Conservation (phyloP, 108 stramenopile species). For the Thalassiosira profunda region DNA sequence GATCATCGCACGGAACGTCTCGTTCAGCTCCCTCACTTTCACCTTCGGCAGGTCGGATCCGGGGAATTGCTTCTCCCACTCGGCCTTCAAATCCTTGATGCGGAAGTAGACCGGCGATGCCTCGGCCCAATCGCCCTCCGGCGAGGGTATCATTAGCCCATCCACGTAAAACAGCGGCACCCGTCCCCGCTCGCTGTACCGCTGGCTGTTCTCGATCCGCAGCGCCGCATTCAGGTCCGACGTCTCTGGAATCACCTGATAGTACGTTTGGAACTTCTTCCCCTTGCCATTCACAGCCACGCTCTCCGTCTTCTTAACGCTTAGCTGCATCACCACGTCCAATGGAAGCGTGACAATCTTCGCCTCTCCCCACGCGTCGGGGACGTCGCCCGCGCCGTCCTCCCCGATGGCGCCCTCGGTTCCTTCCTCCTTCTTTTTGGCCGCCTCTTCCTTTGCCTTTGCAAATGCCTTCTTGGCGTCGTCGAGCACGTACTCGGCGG, state of each 20-base stretch:
- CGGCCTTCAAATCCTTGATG: conserved; percentile 59
- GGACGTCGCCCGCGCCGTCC: conserved; percentile 38
- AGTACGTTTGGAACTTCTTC: conserved; percentile 54
- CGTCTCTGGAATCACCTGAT: conserved; percentile 69
- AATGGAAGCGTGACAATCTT: conserved; percentile 74
- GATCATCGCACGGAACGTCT: conserved; percentile 64
- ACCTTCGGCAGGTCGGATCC: conserved; percentile 39
- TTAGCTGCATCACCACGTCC: conserved; percentile 70
- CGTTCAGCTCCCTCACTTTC: conserved; percentile 75
- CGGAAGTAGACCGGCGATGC: conserved; percentile 69
- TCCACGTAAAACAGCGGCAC: conserved; percentile 84
- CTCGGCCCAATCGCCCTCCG: conserved; percentile 4
- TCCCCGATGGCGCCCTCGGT: conserved; percentile 5
- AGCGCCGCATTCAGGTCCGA: conserved; percentile 75
- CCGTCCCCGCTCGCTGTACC: conserved; percentile 67
- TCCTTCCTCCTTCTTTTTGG: conserved; percentile 14
- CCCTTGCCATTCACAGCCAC: conserved; percentile 37
- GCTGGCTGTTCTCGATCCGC: conserved; percentile 41
- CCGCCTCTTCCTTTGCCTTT: conserved; percentile 41
- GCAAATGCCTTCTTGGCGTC: conserved; percentile 48
- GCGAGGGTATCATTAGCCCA: conserved; percentile 48
- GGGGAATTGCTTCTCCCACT: conserved; percentile 55
- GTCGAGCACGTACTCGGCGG: conserved; percentile 37
- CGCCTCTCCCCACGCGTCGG: conserved; percentile 77
- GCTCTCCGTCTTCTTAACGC: conserved; percentile 43